Base-by-base conservation (phyloP, 345 rosid genomes). In the Rhodomyrtus tomentosa region DNA sequence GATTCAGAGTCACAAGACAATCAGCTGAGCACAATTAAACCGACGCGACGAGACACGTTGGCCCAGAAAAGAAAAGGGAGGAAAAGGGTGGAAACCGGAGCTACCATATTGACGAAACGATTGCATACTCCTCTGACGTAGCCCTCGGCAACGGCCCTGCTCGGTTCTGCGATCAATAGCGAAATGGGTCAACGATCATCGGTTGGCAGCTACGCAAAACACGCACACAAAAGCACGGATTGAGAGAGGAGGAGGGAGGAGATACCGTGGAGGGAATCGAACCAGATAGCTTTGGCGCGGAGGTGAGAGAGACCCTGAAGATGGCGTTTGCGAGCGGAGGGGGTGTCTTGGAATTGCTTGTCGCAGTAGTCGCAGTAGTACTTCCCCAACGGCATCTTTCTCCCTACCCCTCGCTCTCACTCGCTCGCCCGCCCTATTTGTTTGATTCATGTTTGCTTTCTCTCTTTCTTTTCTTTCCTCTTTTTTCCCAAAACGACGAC, bases 361-460 rank as follows among this genome's bases (percentile, higher is more conserved):
- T 95, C 98, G 90, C 98, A 96, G 90, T 96, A 96, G 50, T 96
- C 98, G 59, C 98, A 96, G 90, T 92, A 89, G 82, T 95, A 95
- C 83, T 94, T 94, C 25, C 95, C 97, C 83, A 91, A 16, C 82
- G 95, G 94, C 98, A 95, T 93, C 56, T 42, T 36, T 10, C 36
- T 22, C 36, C 10, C 51, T 18, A n/a, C 42, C 52, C 49, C 2
- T 81, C n/a, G n/a, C n/a, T 29, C 50, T 6, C 27, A 20, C 55
- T 16, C 55, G 16, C 55, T 2, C 55, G 7, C 55, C 5, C 24
- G 2, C 24, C 2, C 24, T 7, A 8, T 21, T 50, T 50, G 52
- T 50, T 45, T n/a, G n/a, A n/a, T n/a, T n/a, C n/a, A n/a, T n/a
- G n/a, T n/a, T n/a, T n/a, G n/a, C n/a, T n/a, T n/a, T n/a, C n/a